A percentile compares a stretch with the other conserved stretches of the same genome.
These are phyloP conservation scores for Globisporangium mamillatum DNA, from an alignment of 352 stramenopile species.

Conservation along the genomic window DNA sequence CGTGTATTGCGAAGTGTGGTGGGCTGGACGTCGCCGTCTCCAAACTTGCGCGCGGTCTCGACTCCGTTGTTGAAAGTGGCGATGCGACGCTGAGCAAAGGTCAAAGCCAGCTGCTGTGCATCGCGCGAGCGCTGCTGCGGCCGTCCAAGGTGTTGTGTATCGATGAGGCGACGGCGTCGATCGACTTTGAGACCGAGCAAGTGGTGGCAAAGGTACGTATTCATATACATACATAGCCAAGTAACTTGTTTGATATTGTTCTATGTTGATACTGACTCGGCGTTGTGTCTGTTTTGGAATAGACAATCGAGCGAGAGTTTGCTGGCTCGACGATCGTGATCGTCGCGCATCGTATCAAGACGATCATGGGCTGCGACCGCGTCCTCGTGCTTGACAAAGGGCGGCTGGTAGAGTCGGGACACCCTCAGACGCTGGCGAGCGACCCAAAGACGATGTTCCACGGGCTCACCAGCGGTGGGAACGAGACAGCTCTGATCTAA, in stretches of 20 bases:
- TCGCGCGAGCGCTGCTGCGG: constrained; percentile 78
- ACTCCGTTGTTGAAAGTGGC: constrained; percentile 40
- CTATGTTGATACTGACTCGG: not conserved
- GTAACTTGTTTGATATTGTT: not conserved
- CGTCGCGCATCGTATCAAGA: constrained; percentile 96
- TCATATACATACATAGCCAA: not conserved
- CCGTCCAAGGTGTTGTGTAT: constrained; percentile 93
- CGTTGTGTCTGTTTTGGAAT: constrained; percentile 9
- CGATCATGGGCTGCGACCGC: constrained; percentile 93
- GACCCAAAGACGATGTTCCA: constrained; percentile 47
- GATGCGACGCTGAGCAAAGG: constrained; percentile 69
- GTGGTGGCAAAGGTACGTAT: constrained; percentile 59
- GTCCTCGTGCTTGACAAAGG: constrained; percentile 71
- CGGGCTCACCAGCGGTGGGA: constrained; percentile 25
- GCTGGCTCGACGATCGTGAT: constrained; percentile 93
- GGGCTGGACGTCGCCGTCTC: constrained; percentile 43
- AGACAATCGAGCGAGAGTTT: constrained; percentile 93
- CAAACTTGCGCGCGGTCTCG: constrained; percentile 42
- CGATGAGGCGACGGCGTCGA: constrained; percentile 88
- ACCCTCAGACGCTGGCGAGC: constrained; percentile 29
- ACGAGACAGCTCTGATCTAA: not conserved
- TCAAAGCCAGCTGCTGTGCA: constrained; percentile 72
- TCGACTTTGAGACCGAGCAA: constrained; percentile 89
- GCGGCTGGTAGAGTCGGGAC: constrained; percentile 44
- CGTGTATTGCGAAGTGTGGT: constrained; percentile 42